Percentiles rank a stretch among this genome's conserved stretches.
These are phyloP conservation scores for Phalaenopsis hybrid DNA, from an alignment of 116 monocot species.

Conservation along the genomic window DNA sequence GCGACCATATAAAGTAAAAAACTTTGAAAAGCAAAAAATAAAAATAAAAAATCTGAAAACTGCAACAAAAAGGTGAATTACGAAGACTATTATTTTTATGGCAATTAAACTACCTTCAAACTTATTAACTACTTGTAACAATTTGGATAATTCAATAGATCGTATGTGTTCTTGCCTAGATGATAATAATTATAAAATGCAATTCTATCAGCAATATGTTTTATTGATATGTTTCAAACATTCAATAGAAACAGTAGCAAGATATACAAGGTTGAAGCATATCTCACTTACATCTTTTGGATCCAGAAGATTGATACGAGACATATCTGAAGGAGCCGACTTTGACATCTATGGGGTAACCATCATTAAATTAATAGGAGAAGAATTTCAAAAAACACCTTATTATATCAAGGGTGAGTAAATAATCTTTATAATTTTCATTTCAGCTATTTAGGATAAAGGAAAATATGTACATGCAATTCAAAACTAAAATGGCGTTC, in stretches of 20 bases:
- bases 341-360: conserved; percentile 75
- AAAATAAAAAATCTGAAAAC: background rate
- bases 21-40: background rate
- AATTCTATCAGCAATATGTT: conserved; percentile 2
- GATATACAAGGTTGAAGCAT: background rate
- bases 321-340: conserved; percentile 90
- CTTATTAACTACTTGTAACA: background rate
- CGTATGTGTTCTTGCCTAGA: background rate
- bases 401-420: too few species aligned
- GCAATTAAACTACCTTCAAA: background rate
- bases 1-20: background rate
- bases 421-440: background rate
- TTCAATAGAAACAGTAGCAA: background rate
- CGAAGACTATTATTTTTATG: background rate
- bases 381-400: background rate
- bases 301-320: conserved; percentile 94
- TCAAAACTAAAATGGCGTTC: background rate
- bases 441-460: background rate
- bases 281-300: conserved; percentile 77
- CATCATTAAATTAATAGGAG: conserved; percentile 7
- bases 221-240: background rate
- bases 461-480: background rate
- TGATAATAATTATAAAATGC: background rate
- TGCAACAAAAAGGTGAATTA: background rate
- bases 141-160: background rate